A percentile compares a stretch with the other conserved stretches of the same genome.
These are phyloP conservation scores for Phytophthora crassamura DNA, from an alignment of 352 stramenopile genomes.

Conservation along the genomic window DNA sequence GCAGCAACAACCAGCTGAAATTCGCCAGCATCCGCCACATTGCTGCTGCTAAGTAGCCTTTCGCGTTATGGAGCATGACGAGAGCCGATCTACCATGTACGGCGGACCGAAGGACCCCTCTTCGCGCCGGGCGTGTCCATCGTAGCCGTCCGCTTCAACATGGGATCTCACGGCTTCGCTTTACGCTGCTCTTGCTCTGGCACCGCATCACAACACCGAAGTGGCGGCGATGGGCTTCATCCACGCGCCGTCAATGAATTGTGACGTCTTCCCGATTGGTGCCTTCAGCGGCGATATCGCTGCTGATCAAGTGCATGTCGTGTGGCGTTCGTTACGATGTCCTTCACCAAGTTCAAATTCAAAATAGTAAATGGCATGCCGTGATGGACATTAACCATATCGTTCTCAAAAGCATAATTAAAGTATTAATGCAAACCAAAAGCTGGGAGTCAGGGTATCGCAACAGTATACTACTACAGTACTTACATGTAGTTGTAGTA, in stretches of 20 bases:
- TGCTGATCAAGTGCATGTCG: not conserved
- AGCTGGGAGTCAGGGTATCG: too few species aligned
- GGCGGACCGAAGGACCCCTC: slow-evolving; percentile 8
- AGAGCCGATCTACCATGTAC: slow-evolving; percentile 2
- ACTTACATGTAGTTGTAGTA: too few species aligned
- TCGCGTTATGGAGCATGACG: slow-evolving; percentile 17
- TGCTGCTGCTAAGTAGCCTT: slow-evolving; percentile 1
- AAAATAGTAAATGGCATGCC: too few species aligned
- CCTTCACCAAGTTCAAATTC: too few species aligned
- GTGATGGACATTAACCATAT: not conserved
- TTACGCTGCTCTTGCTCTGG: slow-evolving; percentile 13
- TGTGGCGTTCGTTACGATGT: not conserved
- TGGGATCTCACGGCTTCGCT: slow-evolving; percentile 32
- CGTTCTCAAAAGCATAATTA: too few species aligned
- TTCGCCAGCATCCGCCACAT: not conserved
- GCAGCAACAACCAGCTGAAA: not conserved
- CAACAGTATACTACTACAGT: too few species aligned
- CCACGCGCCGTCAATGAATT: slow-evolving; percentile 1
- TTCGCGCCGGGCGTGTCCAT: slow-evolving; percentile 3
- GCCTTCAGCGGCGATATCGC: too few species aligned
- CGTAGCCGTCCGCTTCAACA: slow-evolving; percentile 25
- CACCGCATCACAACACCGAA: slow-evolving; percentile 11
- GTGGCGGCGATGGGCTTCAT: slow-evolving; percentile 10
- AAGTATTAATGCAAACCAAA: too few species aligned
- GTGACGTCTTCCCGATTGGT: not conserved